These are phyloP conservation scores for Penicillium sp. DNA, from an alignment of 2,329 filamentous ascomycete genomes.

Conservation along the genomic window DNA sequence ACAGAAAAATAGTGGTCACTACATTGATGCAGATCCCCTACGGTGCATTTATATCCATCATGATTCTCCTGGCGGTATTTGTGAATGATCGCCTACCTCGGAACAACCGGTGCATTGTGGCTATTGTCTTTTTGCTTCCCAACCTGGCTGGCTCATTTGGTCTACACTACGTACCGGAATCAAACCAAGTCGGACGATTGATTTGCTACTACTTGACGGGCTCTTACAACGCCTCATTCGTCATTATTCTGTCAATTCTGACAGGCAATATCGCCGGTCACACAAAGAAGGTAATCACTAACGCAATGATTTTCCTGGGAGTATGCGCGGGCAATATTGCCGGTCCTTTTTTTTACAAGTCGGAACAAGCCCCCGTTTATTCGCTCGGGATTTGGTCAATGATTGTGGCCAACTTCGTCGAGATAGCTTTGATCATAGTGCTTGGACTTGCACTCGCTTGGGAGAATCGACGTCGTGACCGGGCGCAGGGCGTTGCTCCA, in stretches of 20 bases:
- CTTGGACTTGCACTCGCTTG: slow-evolving; percentile 13
- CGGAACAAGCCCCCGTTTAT: slow-evolving; percentile 26
- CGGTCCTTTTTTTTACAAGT: slow-evolving; percentile 30
- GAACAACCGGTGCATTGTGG: slow-evolving; percentile 20
- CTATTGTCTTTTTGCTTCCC: slow-evolving; percentile 23
- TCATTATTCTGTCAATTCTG: slow-evolving; percentile 30
- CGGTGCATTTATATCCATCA: slow-evolving; percentile 34
- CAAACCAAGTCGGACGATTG: slow-evolving; percentile 13
- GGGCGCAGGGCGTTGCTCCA: neutral
- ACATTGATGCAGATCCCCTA: slow-evolving; percentile 40
- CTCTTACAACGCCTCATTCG: slow-evolving; percentile 31
- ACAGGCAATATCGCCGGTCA: slow-evolving; percentile 32
- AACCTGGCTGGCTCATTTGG: slow-evolving; percentile 14
- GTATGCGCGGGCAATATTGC: slow-evolving; percentile 29
- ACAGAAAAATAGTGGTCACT: slow-evolving; percentile 22
- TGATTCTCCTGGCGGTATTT: slow-evolving; percentile 19
- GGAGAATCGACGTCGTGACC: slow-evolving; percentile 21
- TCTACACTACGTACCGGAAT: neutral
- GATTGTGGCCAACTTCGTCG: slow-evolving; percentile 22
- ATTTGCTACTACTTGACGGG: slow-evolving; percentile 26
- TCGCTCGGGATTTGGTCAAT: slow-evolving; percentile 26
- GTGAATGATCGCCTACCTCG: slow-evolving; percentile 22
- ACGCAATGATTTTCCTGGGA: slow-evolving; percentile 29
- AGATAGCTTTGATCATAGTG: slow-evolving; percentile 15
- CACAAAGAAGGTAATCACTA: slow-evolving; percentile 32